Evolutionary conservation across 495 filamentous ascomycete species (phyloP), one percentile per base, ranked within the genome.

Genomic region (Xylaria longipes): DNA sequence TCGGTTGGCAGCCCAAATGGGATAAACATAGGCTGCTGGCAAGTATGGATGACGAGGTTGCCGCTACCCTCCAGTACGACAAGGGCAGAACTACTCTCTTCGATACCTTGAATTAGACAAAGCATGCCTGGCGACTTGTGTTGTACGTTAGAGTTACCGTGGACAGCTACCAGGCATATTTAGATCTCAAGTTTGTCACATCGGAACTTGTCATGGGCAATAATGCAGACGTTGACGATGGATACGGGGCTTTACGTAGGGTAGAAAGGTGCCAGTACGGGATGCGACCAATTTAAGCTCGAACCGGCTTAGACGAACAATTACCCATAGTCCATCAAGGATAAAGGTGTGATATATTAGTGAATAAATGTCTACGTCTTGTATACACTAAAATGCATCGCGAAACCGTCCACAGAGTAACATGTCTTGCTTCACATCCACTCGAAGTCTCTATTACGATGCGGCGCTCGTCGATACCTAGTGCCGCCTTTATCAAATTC

Each of bases 1-100:
- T 83, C 56, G 81, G 80, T 64, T 83, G 80, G 79, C 54, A 78
- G 25, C 81, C 80, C 54, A 75, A 73, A 50, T 83, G 81, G 81
- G 75, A 79, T 71, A 64, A 78, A 54, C 52, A 78, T 68, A 75
- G 66, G 56, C 79, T 80, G 65, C 64, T 83, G 68, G 72, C 76
- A 56, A 81, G 72, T 68, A 74, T 82, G 56, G 81, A 81, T 73
- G 76, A 83, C 31, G 81, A 83, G 70, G 68, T 82, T 67, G 54
- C 72, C 46, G 73, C 66, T 73, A 77, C 81, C 17, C 68, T 79
- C 61, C 76, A 82, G 31, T 64, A 79, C 58, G 81, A 79, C 56
- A 80, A 70, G 54, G 73, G 75, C 46, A 80, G 78, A 64, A 75
- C 73, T 72, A 79, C 68, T 64, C 74, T 79, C 63, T 76, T 79